Evolutionary conservation across 352 stramenopile species (phyloP), one percentile per base, ranked within the genome.

Genomic region (Pythium pectinolyticum): DNA sequence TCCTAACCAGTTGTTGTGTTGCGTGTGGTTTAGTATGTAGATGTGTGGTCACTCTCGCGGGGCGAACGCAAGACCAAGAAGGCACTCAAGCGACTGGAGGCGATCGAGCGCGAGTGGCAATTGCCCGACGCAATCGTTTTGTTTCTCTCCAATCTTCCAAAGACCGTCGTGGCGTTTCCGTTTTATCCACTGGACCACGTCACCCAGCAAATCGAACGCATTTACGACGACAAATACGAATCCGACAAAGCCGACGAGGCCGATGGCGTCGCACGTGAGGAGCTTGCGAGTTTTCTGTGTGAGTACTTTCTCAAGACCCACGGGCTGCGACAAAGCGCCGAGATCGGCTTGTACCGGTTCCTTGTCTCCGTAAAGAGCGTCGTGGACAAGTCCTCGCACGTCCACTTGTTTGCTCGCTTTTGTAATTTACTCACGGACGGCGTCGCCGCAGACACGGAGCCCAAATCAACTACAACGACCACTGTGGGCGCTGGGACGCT

Each of bases 221-320:
- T 92, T n/a, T 92, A 90, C 53, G 76, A 92, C 55, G 81, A 89
- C 67, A 92, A 92, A 55, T 84, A 86, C 22, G 63, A 54, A 8
- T 88, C 79, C 3, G 83, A 92, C 39, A 67, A 69, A 47, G 71
- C 63, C 5, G 83, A 92, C 46, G 74, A 80, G 57, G 69, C 74
- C 0, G 83, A 92, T 28, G 81, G 83, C 20, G 80, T 89, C 19
- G 79, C 74, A 5, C 69, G 68, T 24, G 77, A 86, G 68, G 81
- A 87, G 22, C 39, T 90, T 60, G 69, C 78, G 27, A 75, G 80
- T 27, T 92, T 89, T 30, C 74, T 89, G 45, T 84, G 77, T 46
- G 80, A 90, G 59, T 90, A 77, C 53, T 92, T 89, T 46, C 70
- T 92, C 30, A 90, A 89, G 68, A 83, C 72, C 10, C 74, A 86